Evolutionary conservation across 2,329 filamentous ascomycete genomes (phyloP).

Genomic region (Stenocarpella maydis): DNA sequence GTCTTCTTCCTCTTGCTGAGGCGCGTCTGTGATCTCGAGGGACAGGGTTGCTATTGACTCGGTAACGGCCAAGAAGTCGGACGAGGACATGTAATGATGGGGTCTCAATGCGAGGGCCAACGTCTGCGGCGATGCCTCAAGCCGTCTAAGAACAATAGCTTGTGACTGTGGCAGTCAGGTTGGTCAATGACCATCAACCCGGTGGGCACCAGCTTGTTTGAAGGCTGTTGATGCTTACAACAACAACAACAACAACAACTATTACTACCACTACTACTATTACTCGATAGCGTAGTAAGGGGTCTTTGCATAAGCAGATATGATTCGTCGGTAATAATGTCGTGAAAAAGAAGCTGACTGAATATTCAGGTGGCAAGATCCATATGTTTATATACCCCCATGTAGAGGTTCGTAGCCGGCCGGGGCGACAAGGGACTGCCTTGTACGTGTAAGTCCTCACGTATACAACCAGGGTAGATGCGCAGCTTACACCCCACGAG

Average conservation of each 20-base stretch:
- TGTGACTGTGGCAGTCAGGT: neutral
- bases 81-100: slow-evolving; percentile 31
- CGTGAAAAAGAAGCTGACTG: slow-evolving; percentile 26
- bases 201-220: neutral
- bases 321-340: slow-evolving; percentile 20
- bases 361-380: slow-evolving; percentile 35
- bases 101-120: neutral
- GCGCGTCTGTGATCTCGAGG: slow-evolving; percentile 5
- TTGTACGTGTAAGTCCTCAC: slow-evolving; percentile 35
- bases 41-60: slow-evolving; percentile 27
- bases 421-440: slow-evolving; percentile 14
- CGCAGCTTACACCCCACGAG: slow-evolving; percentile 21
- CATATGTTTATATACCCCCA: slow-evolving; percentile 30
- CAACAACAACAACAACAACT: no score
- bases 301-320: neutral
- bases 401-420: slow-evolving; percentile 13
- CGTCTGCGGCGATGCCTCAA: neutral
- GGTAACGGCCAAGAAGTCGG: slow-evolving; percentile 22
- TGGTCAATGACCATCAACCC: slow-evolving; percentile 3
- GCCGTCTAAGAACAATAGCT: slow-evolving; percentile 18
- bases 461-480: slow-evolving; percentile 29
- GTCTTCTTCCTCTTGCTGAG: slow-evolving; percentile 2
- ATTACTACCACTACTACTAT: neutral
- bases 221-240: neutral
- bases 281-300: slow-evolving; percentile 11